Base-by-base conservation (phyloP, 176 grass and related monocot genomes). In the Melocanna baccifera region DNA sequence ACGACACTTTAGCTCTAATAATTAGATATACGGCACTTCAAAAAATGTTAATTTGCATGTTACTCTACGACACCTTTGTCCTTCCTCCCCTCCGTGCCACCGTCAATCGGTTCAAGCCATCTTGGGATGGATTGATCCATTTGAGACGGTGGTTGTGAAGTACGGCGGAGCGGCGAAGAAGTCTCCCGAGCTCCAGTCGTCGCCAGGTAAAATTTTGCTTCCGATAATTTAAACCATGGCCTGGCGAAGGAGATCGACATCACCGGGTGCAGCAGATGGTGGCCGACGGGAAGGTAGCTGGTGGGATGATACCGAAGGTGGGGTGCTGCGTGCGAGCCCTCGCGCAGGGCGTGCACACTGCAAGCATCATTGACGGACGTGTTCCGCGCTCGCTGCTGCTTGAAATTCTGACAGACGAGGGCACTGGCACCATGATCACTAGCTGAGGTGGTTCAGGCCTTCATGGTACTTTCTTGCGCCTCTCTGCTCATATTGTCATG, bases 251-350 rank as follows among this genome's bases (percentile, higher is more conserved):
- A 93, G 88, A 88, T 93, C 6, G 62, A 92, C 67, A 91, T 92
- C 9, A 52, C 84, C 9, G 80, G 16, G 77, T 91, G 65, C 85
- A 86, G 39, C 79, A 45, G 71, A 96, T 95, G 93, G 77, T 92
- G 30, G 69, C 77, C 3, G 92, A 81, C 16, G 90, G 87, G 40
- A 81, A 95, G 86, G 86, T 95, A 4, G 93, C 86, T 47, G 90
- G 90, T 23, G 93, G 93, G 48, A 95, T 95, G 93, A 95, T 95
- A 78, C 90, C 91, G 0, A 96, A 96, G 84, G 77, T 96, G 22
- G 86, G 93, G 11, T 92, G 90, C 76, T 96, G 88, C 2, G 86
- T 91, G 30, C 79, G 81, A 9, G 85, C 93, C 12, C 83, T 95
- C 11, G 88, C 90, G 9, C 90, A 92, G 81, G 93, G 93, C 2